phyloP scores from a whole-genome alignment of 2,329 filamentous ascomycete species.

The Sporothrix euskadiensis region DNA sequence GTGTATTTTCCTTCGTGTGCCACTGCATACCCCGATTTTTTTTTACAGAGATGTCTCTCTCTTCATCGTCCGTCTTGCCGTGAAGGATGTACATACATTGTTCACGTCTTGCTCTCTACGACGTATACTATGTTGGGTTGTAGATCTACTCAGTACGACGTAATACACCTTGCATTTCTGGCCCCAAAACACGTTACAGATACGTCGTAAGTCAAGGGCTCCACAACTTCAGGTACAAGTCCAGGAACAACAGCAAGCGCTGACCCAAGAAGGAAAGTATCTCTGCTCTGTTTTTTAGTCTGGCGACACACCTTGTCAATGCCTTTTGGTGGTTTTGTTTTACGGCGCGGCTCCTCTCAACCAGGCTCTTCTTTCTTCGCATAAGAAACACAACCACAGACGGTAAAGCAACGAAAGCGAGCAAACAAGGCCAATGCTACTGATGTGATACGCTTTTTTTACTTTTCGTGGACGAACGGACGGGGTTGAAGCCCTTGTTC shows the following conservation, averaged over 20 bases:
- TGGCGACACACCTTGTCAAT: neutral
- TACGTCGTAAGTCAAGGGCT: neutral
- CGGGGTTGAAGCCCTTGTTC: neutral
- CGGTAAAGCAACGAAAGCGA: neutral
- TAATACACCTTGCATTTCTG: neutral
- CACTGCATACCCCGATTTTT: neutral
- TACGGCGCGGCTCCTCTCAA: neutral
- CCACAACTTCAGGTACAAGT: slow-evolving; percentile 9
- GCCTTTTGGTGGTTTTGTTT: neutral
- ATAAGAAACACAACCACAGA: slow-evolving; percentile 8
- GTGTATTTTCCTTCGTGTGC: neutral
- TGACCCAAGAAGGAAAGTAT: neutral
- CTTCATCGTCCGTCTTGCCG: neutral
- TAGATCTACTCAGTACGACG: neutral
- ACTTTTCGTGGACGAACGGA: neutral
- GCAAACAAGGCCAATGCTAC: neutral
- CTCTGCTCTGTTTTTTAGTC: neutral
- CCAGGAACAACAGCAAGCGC: neutral
- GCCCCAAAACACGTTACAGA: slow-evolving; percentile 21
- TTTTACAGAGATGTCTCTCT: neutral
- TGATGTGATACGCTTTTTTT: neutral
- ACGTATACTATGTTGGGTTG: neutral
- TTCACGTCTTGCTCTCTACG: neutral
- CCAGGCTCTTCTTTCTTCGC: neutral
- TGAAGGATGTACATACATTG: neutral